Conservation (phyloP, 2,329 filamentous ascomycete genomes). For the Magnaporthiopsis incrustans region DNA sequence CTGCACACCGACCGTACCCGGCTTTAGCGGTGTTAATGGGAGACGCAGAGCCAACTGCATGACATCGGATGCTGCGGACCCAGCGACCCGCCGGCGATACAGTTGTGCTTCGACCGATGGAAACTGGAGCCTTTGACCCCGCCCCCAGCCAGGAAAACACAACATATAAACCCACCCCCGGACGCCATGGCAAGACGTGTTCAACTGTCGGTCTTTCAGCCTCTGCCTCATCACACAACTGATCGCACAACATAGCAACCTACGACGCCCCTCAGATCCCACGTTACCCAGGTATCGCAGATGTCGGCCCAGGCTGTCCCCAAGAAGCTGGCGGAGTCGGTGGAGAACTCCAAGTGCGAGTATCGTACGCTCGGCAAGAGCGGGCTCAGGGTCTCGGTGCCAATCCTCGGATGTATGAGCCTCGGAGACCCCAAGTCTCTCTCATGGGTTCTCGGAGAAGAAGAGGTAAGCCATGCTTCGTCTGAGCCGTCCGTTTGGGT, state of each 20-base stretch:
- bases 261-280: background rate
- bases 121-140: background rate
- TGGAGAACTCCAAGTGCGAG: conserved; percentile 35
- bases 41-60: background rate
- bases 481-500: background rate
- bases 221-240: background rate
- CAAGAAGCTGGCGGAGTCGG: conserved; percentile 22
- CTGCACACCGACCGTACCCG: background rate
- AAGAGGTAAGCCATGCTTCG: conserved; percentile 29
- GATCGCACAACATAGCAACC: background rate
- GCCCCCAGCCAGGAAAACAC: too few species aligned
- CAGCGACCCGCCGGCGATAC: background rate
- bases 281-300: too few species aligned
- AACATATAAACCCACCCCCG: background rate
- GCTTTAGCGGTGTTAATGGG: background rate
- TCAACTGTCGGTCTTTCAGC: background rate
- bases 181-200: background rate
- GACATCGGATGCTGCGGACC: background rate
- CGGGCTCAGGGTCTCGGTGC: conserved; percentile 53
- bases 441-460: conserved; percentile 50
- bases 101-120: background rate
- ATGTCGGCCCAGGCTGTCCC: conserved; percentile 10
- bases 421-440: conserved; percentile 46
- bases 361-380: conserved; percentile 50
- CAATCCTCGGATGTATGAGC: conserved; percentile 58